A percentile compares a stretch with the other conserved stretches of the same genome.
Conservation (phyloP, 176 grass and related monocot species). For the Miscanthus lutarioriparius region DNA sequence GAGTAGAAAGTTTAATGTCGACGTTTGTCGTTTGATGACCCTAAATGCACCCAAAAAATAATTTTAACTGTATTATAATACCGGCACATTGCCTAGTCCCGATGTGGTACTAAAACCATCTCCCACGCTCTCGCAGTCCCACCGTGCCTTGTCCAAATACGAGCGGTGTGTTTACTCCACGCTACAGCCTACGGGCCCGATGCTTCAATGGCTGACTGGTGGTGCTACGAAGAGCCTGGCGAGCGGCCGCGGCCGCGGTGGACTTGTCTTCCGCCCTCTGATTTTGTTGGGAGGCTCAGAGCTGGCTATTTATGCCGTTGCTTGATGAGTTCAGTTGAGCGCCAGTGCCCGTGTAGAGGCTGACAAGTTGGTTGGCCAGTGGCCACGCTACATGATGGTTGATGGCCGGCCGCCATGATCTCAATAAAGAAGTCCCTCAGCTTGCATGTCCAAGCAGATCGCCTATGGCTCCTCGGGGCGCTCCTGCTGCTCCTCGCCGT, state of each 20-base stretch:
- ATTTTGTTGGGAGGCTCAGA: neutral
- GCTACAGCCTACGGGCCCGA: neutral
- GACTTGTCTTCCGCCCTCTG: neutral
- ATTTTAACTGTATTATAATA: no score
- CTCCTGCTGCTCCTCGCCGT: conserved; percentile 11
- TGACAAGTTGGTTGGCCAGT: conserved; percentile 3
- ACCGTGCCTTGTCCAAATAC: neutral
- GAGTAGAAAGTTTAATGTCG: no score
- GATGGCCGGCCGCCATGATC: neutral
- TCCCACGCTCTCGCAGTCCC: neutral
- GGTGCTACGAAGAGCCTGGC: neutral
- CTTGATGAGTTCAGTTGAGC: neutral
- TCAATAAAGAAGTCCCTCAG: no score
- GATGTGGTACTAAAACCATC: conserved; percentile 13
- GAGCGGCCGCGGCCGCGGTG: neutral
- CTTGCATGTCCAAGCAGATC: neutral
- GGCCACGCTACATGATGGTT: neutral
- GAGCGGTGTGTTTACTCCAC: neutral
- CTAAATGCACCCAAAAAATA: no score
- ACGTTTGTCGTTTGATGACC: no score
- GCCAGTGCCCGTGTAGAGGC: neutral
- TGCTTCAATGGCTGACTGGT: no score
- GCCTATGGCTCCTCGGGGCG: conserved; percentile 31
- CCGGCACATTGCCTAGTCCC: no score
- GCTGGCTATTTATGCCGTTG: neutral